Base-by-base conservation (phyloP, 2,329 filamentous ascomycete species). In the Trichoderma guizhouense region DNA sequence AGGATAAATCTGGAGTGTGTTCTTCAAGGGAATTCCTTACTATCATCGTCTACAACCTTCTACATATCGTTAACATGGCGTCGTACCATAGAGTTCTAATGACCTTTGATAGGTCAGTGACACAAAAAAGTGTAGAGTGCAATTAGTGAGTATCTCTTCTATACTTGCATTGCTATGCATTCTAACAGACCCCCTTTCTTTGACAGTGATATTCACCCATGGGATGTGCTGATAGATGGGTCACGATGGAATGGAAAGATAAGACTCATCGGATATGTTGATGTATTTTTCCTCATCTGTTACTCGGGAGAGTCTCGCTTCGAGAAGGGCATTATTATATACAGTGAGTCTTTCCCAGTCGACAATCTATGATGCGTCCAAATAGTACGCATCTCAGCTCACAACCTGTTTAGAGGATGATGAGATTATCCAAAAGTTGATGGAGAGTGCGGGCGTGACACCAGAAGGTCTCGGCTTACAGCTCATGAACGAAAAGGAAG, bases 301-400 rank as follows among this genome's bases (percentile, higher is more conserved):
- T 73, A 73, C 43, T 73, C 72, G 7, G 69, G 70, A 8, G 72
- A 73, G 61, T 73, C 70, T 28, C 63, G 72, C 15, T 73, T 73
- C 30, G 72, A 73, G 28, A 51, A 73, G 11, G 72, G 72, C 14
- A 65, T 73, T 15, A 70, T 73, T 18, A 72, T 73, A 28, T 73
- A 72, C 51, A 72, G 72, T 73, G 14, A 28, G 57, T 21, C 30
- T 6, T 18, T 9, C 24, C 26, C 21, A 21, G 43, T 11, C n/a
- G n/a, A 9, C n/a, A 21, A 51, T 15, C 14, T 32, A 24, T 28
- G 15, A 18, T 24, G 15, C 14, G 5, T 7, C 8, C 14, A 30
- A 58, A n/a, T 9, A 11, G 3, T 32, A 11, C 28, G 9, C 14
- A 32, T 12, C 26, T 58, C 15, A 8, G 14, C 55, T 30, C 15